Evolutionary conservation across 257 asterid species (phyloP), one percentile per base, ranked within the genome.

Genomic region (Plectranthus barbatus): DNA sequence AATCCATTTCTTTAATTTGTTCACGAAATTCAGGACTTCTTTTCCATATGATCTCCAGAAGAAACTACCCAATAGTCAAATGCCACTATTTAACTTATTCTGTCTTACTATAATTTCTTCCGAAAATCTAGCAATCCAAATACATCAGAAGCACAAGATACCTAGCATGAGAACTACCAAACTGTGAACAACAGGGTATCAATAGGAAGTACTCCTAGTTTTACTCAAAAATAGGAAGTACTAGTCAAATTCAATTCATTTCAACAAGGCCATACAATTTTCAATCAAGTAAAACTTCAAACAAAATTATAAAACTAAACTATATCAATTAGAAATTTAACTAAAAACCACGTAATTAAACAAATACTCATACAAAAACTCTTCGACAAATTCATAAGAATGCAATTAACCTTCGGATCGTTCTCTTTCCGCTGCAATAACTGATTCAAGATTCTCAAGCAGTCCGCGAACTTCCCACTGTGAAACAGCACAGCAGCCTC

Each of bases 401-500:
- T 7, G 40, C 1, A 20, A 57, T 37, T 56, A 41, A 90, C 98
- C 95, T 88, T 91, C 0, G 87, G 95, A 86, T 87, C 94, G 69
- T 72, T 72, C 49, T 65, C 76, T 66, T 80, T 88, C 70, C 80
- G 75, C 52, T 72, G 83, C 81, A 74, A 70, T 23, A 91, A 74
- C 72, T 81, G 87, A 71, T 77, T 67, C 88, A 91, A 76, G 42
- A 84, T 73, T 66, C 61, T 73, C 68, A 81, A 41, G 74, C 95
- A 91, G 17, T 88, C 96, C 36, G 37, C 69, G 31, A 56, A 81
- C 73, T 91, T 83, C 62, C 92, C 95, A 34, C 82, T 62, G 78
- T 88, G 98, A 59, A 88, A 91, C 26, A 80, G 64, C 61, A 81
- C 39, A 5, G 85, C 89, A 20, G 96, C 95, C 72, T 91, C 96